These are phyloP conservation scores for Thalassiosira mediterranea DNA, from an alignment of 352 stramenopile species.

Conservation along the genomic window DNA sequence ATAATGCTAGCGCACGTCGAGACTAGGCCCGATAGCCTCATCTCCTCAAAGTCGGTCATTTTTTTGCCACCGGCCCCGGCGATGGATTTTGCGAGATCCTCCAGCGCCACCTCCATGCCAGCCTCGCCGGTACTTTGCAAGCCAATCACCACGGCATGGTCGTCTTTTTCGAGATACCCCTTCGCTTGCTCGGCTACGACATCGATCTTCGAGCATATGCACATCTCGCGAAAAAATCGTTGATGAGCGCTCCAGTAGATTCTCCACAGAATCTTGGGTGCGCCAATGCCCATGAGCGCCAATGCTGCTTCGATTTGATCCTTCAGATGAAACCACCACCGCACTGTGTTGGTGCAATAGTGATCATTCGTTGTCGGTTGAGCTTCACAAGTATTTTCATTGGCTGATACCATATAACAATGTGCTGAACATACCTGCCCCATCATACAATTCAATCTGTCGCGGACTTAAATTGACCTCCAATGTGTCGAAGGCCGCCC, in stretches of 20 bases:
- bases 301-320: slow-evolving; percentile 37
- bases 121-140: slow-evolving; percentile 84
- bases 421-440: slow-evolving; percentile 42
- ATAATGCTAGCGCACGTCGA: slow-evolving; percentile 60
- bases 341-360: slow-evolving; percentile 15
- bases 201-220: slow-evolving; percentile 80
- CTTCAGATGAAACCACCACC: slow-evolving; percentile 52
- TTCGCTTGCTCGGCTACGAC: slow-evolving; percentile 49
- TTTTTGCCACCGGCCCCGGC: slow-evolving; percentile 13
- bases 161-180: slow-evolving; percentile 58
- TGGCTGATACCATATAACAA: slow-evolving; percentile 66
- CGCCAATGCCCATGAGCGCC: slow-evolving; percentile 15
- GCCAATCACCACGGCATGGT: slow-evolving; percentile 82
- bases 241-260: slow-evolving; percentile 83
- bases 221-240: slow-evolving; percentile 82
- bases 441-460: slow-evolving; percentile 54
- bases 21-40: slow-evolving; percentile 47
- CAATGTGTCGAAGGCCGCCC: slow-evolving; percentile 72
- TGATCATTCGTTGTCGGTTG: too few relatives aligned
- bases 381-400: slow-evolving; percentile 68
- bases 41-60: slow-evolving; percentile 49
- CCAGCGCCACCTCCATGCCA: slow-evolving; percentile 64
- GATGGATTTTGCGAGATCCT: slow-evolving; percentile 31
- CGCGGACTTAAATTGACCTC: slow-evolving; percentile 39
- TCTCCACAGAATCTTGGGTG: slow-evolving; percentile 53